Conservation (phyloP, 2,329 filamentous ascomycete genomes). For the Pseudogymnoascus sp. region DNA sequence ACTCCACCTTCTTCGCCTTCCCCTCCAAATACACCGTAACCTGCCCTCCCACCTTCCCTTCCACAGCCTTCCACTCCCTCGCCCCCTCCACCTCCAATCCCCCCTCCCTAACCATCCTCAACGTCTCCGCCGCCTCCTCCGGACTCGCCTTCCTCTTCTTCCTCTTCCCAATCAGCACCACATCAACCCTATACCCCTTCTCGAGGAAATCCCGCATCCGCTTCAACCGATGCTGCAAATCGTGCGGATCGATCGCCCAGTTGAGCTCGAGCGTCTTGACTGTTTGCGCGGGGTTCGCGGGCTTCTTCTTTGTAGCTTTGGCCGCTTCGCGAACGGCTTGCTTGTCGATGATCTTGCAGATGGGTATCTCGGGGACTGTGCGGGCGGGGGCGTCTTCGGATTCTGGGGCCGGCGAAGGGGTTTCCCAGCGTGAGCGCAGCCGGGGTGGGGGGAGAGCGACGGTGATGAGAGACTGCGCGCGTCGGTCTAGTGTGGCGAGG, state of each 20-base stretch:
- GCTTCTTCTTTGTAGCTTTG: slow-evolving; percentile 37
- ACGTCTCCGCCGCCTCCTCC: slow-evolving; percentile 53
- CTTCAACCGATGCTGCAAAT: slow-evolving; percentile 64
- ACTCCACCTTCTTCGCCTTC: slow-evolving; percentile 16
- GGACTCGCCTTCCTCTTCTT: slow-evolving; percentile 50
- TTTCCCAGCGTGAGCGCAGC: slow-evolving; percentile 9
- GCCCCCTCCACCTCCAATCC: slow-evolving; percentile 30
- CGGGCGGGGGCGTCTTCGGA: slow-evolving; percentile 28
- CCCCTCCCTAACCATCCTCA: slow-evolving; percentile 41
- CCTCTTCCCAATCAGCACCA: slow-evolving; percentile 62
- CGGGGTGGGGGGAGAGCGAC: slow-evolving; percentile 32
- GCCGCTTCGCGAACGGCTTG: slow-evolving; percentile 40
- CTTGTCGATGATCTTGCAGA: slow-evolving; percentile 66
- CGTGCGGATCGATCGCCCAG: slow-evolving; percentile 74
- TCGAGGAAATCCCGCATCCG: slow-evolving; percentile 60
- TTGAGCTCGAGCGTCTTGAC: slow-evolving; percentile 80
- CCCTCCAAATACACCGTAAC: slow-evolving; percentile 27
- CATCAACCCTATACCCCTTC: slow-evolving; percentile 68
- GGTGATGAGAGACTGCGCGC: slow-evolving; percentile 43
- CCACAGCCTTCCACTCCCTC: slow-evolving; percentile 38
- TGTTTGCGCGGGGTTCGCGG: slow-evolving; percentile 34
- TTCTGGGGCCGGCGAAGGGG: background rate
- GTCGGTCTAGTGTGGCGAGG: slow-evolving; percentile 40
- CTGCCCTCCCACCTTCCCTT: slow-evolving; percentile 39
- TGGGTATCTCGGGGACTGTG: slow-evolving; percentile 40